Base-by-base conservation (phyloP, 768 basidiomycete species). In the Termitomyces sp. region DNA sequence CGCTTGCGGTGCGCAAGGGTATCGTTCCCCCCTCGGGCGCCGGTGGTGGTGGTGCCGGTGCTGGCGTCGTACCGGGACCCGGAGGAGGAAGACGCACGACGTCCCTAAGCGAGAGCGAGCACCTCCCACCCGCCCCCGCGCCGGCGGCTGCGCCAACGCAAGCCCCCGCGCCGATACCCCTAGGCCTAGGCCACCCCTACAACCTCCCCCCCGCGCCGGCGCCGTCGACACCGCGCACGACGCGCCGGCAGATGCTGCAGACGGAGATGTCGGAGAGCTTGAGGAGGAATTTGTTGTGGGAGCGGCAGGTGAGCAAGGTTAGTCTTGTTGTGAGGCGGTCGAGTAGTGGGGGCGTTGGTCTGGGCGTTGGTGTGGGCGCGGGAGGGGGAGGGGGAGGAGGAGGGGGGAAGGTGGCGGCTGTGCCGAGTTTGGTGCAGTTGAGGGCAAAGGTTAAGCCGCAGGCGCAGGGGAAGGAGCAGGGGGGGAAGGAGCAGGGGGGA, bases 261-360 rank as follows among this genome's bases (percentile, higher is more conserved):
- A 88, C 86, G 4, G 94, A 96, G 72, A 77, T 96, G 68, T 88
- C 89, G 35, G 94, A 96, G 72, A 89, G 87, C 59, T 73, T 96
- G 62, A 78, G 94, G 23, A 77, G 88, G 49, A 90, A 94, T 65
- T 69, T 95, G 58, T 72, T 95, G 5, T 93, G 91, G 91, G 90
- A 87, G 64, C 79, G 88, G 14, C 86, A 88, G 62, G 81, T 88
- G 28, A 78, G 72, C 62, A 83, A 83, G 69, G 76, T 74, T 16
- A 83, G 81, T 59, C 71, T 72, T 0, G 60, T 74, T 0, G 60
- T 74, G 48, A 63, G 67, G 60, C 59, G 76, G 59, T 65, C 72
- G 30, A 73, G 74, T 55, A 69, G 68, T 13, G 71, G 69, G 4
- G 56, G 65, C 43, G 66, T n/a, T n/a, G n/a, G n/a, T n/a, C n/a